Percentiles rank a stretch among this genome's conserved stretches.
phyloP scores from a whole-genome alignment of 1,284 basidiomycete species.

The Cutaneotrichosporon cutaneum region DNA sequence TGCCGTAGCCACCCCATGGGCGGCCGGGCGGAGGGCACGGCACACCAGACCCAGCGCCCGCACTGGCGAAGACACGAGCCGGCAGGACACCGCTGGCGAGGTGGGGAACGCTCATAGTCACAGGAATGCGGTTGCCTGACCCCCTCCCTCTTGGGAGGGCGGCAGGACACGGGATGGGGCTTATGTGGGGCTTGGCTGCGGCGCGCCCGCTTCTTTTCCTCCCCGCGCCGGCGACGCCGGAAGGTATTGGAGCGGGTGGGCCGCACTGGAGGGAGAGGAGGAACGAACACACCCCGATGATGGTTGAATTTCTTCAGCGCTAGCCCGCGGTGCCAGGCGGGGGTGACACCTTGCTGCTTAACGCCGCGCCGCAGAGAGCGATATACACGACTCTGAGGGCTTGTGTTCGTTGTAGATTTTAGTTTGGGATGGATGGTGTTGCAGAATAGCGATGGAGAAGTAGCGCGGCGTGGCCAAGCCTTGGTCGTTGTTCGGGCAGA shows the following conservation, averaged over 20 bases:
- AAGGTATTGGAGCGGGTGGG: neutral
- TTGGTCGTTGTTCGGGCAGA: too few species aligned
- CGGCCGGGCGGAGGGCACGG: slow-evolving; percentile 2
- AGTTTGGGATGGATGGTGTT: neutral
- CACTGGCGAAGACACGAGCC: slow-evolving; percentile 50
- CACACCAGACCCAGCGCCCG: neutral
- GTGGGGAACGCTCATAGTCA: slow-evolving; percentile 42
- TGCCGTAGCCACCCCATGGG: neutral
- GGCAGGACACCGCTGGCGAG: slow-evolving; percentile 7
- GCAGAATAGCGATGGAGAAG: too few species aligned
- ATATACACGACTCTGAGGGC: slow-evolving; percentile 48
- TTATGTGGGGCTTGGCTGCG: slow-evolving; percentile 50
- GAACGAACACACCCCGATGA: slow-evolving; percentile 38
- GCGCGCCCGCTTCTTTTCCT: slow-evolving; percentile 9
- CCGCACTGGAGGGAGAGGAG: neutral
- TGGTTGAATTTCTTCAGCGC: slow-evolving; percentile 54
- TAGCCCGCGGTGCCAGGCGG: slow-evolving; percentile 42
- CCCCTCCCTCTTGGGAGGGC: slow-evolving; percentile 6
- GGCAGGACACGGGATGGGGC: slow-evolving; percentile 52
- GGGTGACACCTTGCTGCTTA: slow-evolving; percentile 43
- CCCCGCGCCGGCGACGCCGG: neutral
- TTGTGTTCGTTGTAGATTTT: slow-evolving; percentile 1
- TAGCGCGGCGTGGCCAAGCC: too few species aligned
- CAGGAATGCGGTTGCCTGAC: slow-evolving; percentile 52
- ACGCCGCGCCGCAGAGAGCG: slow-evolving; percentile 42